Evolutionary conservation across 1,139 yeast genomes (phyloP), one percentile per base, ranked within the genome.

Genomic region (Yarrowia galli): DNA sequence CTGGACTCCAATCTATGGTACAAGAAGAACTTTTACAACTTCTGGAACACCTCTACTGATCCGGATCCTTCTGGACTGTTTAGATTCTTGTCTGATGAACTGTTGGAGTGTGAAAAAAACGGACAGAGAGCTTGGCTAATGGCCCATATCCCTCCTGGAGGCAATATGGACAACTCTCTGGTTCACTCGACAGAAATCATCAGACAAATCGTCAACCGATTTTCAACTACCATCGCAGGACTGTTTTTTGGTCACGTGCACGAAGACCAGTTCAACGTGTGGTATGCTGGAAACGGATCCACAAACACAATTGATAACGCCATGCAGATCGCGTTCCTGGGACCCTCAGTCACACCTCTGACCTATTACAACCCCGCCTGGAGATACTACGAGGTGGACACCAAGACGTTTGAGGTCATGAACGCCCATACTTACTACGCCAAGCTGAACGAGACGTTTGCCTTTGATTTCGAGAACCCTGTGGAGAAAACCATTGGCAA

Each of bases 191-290:
- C 90, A 8, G 80, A 83, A 61, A 79, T 86, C 48, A 85, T 87
- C 70, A 80, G 83, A 40, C 84, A 84, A 70, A 85, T 88, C 63
- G 82, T 89, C 36, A 86, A 86, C 73, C 81, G 92, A 73, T 89
- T 88, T 75, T 84, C 89, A 43, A 91, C 91, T 23, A 86, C 89
- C 10, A 86, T 89, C 75, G 89, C 92, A 13, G 88, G 84, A 65
- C 79, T 87, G 18, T 89, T 89, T 78, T 87, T 83, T 74, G 93
- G 92, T 23, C 92, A 89, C 74, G 88, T 91, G 12, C 93, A 89
- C 73, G 79, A 81, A 71, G 93, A 89, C 76, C 89, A 88, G 76
- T 88, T 87, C 79, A 83, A 84, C 65, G 80, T 89, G 12, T 76
- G 86, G 67, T 87, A 87, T 73, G 80, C 82, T 3, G 76, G 82